Evolutionary conservation across 306 rosid species (phyloP).

Genomic region (Ziziphus jujuba): DNA sequence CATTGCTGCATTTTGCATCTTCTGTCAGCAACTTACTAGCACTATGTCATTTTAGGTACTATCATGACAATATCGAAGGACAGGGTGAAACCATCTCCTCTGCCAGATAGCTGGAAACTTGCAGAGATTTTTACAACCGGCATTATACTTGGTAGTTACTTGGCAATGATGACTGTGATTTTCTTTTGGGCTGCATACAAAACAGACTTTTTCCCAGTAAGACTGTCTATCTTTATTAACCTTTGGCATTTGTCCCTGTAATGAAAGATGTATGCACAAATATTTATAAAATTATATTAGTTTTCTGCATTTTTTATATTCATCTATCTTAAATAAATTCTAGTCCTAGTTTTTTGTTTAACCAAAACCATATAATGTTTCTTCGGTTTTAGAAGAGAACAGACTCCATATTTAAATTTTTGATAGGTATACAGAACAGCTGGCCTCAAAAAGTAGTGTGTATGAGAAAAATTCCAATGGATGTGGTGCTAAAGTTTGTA

Average conservation of each 20-base stretch:
- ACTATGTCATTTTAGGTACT: conserved; percentile 57
- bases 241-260: neutral
- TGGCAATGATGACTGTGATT: conserved; percentile 99
- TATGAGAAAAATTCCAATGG: too few species aligned
- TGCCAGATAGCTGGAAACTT: conserved; percentile 99
- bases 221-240: conserved; percentile 19
- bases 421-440: too few species aligned
- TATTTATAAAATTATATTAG: neutral
- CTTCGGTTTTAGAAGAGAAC: too few species aligned
- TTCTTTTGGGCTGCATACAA: conserved; percentile 97
- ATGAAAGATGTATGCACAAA: neutral
- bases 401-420: too few species aligned
- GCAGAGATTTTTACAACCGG: conserved; percentile 95
- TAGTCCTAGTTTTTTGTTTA: neutral
- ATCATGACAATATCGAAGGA: conserved; percentile 98
- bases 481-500: too few species aligned
- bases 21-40: conserved; percentile 16
- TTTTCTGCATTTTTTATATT: neutral
- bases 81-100: conserved; percentile 93
- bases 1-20: neutral
- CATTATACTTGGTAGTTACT: conserved; percentile 83
- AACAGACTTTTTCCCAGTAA: conserved; percentile 92
- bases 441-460: too few species aligned
- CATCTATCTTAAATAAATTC: neutral
- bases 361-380: too few species aligned